Evolutionary conservation across 768 basidiomycete species (phyloP).

Genomic region (Cystoderma amianthinum): DNA sequence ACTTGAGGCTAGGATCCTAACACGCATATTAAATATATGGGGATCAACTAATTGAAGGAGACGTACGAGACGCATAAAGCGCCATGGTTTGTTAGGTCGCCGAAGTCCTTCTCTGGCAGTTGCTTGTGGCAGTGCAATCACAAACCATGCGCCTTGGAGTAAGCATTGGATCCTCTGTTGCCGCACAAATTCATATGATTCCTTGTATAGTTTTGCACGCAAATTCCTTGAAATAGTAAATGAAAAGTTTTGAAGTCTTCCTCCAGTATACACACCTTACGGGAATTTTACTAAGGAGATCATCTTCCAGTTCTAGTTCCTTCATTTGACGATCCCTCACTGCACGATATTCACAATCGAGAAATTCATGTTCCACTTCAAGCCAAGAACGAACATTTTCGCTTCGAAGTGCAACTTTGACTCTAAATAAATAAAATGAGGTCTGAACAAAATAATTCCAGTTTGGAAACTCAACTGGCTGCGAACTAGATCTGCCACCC

Average conservation of each 20-base stretch:
- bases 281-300: constrained; percentile 77
- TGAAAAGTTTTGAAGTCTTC: not conserved
- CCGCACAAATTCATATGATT: constrained; percentile 85
- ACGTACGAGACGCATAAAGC: constrained; percentile 78
- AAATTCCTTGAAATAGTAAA: constrained; percentile 64
- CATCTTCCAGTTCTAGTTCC: constrained; percentile 84
- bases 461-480: too few species aligned
- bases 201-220: constrained; percentile 79
- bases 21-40: not conserved
- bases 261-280: constrained; percentile 59
- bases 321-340: constrained; percentile 87
- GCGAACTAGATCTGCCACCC: constrained; percentile 69
- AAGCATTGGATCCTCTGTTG: constrained; percentile 87
- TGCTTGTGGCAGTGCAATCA: constrained; percentile 60
- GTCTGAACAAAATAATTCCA: too few species aligned
- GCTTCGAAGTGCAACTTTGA: constrained; percentile 67
- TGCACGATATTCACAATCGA: constrained; percentile 78
- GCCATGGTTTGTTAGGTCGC: constrained; percentile 65
- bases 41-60: not conserved
- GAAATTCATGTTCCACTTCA: constrained; percentile 75
- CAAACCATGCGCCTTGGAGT: constrained; percentile 89
- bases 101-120: constrained; percentile 46
- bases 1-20: constrained; percentile 75
- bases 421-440: too few species aligned
- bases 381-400: constrained; percentile 79